These are phyloP conservation scores for Phoma sp. DNA, from an alignment of 2,329 filamentous ascomycete genomes.

Conservation along the genomic window DNA sequence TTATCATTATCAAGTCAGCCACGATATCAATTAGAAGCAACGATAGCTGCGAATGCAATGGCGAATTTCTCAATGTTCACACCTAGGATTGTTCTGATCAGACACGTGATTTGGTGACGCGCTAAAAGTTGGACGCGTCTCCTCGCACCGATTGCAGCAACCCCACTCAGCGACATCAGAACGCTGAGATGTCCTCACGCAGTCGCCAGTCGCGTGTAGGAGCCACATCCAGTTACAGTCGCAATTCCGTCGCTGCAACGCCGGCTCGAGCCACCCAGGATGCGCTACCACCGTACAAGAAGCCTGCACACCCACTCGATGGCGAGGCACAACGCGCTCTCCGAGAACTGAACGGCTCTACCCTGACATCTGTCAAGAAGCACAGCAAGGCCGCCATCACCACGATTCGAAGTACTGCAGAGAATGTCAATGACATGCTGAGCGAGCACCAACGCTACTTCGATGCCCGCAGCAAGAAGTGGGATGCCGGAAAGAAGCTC, in stretches of 20 bases:
- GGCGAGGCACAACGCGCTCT: constrained; percentile 56
- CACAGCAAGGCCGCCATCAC: constrained; percentile 57
- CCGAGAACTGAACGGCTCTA: constrained; percentile 52
- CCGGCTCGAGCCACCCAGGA: constrained; percentile 21
- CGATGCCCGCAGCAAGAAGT: constrained; percentile 42
- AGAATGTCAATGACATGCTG: constrained; percentile 64
- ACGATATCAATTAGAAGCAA: too few relatives aligned
- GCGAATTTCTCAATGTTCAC: neutral
- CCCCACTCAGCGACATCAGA: neutral
- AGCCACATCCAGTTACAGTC: constrained; percentile 25
- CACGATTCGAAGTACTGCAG: constrained; percentile 59
- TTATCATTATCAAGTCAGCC: neutral
- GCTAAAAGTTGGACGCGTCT: constrained; percentile 11
- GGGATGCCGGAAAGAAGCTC: constrained; percentile 44
- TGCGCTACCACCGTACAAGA: constrained; percentile 60
- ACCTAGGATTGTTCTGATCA: too few relatives aligned
- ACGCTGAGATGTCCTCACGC: constrained; percentile 33
- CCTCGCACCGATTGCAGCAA: neutral
- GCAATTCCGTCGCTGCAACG: constrained; percentile 20
- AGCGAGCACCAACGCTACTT: constrained; percentile 50
- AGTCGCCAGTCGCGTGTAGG: constrained; percentile 27
- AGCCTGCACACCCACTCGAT: constrained; percentile 61
- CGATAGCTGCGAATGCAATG: too few relatives aligned
- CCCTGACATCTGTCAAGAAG: constrained; percentile 55
- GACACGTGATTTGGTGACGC: constrained; percentile 26